Percentiles rank a stretch among this genome's conserved stretches.
Conservation (phyloP, 768 basidiomycete species). For the Hypholoma sublateritium region DNA sequence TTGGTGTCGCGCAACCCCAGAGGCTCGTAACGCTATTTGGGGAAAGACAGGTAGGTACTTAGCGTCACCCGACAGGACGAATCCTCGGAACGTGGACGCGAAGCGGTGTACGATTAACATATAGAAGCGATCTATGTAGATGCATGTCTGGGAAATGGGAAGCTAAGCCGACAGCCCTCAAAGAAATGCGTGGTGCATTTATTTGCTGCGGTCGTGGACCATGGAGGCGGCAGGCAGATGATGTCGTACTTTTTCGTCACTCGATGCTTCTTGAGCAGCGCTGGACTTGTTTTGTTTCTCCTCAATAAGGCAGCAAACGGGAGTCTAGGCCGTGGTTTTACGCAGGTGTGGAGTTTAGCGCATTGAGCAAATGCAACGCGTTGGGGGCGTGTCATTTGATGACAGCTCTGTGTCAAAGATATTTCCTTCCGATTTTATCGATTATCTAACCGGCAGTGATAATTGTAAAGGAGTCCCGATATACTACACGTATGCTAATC, state of each 20-base stretch:
- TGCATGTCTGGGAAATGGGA: neutral
- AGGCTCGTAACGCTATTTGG: neutral
- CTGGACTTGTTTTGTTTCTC: neutral
- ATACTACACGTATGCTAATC: neutral
- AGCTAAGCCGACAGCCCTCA: no score
- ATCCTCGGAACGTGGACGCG: no score
- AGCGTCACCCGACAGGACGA: neutral
- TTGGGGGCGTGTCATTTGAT: neutral
- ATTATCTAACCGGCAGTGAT: neutral
- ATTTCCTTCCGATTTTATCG: neutral
- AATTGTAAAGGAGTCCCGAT: neutral
- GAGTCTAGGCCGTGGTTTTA: neutral
- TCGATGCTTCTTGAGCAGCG: neutral
- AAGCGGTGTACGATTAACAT: neutral
- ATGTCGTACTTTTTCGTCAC: neutral
- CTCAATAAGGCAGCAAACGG: neutral
- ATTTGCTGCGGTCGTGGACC: no score
- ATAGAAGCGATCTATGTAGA: neutral
- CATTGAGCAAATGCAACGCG: neutral
- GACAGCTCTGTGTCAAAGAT: neutral
- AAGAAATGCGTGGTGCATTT: no score
- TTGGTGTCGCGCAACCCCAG: neutral
- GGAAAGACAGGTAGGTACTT: neutral
- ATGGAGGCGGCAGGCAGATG: no score
- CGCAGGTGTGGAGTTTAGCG: neutral